These are phyloP conservation scores for Tetracladium setigerum DNA, from an alignment of 495 filamentous ascomycete species.

Conservation along the genomic window DNA sequence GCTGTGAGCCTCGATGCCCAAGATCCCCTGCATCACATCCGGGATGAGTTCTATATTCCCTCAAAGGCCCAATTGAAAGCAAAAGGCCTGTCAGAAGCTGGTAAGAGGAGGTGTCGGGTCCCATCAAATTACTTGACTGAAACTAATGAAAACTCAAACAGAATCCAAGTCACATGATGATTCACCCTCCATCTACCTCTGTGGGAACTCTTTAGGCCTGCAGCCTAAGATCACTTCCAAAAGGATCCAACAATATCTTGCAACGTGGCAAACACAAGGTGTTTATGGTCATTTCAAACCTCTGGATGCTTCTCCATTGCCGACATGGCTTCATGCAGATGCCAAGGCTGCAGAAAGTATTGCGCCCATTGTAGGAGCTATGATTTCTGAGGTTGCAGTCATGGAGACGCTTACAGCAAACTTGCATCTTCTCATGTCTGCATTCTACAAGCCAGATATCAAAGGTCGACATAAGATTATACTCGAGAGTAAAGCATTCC, in stretches of 20 bases:
- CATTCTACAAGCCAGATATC: conserved; percentile 76
- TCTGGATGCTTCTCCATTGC: conserved; percentile 65
- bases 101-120: conserved; percentile 6
- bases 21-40: conserved; percentile 60
- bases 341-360: conserved; percentile 62
- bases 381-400: conserved; percentile 71
- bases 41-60: conserved; percentile 78
- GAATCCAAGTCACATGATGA: conserved; percentile 16
- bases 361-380: conserved; percentile 80
- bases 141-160: neutral
- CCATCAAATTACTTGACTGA: neutral
- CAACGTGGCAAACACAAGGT: conserved; percentile 86
- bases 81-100: conserved; percentile 39
- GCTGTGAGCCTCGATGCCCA: conserved; percentile 58
- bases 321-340: conserved; percentile 77
- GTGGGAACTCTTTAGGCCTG: conserved; percentile 92
- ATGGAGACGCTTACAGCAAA: conserved; percentile 95
- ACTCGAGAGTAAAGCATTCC: conserved; percentile 89
- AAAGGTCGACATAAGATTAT: conserved; percentile 79
- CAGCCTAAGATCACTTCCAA: conserved; percentile 68
- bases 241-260: conserved; percentile 70
- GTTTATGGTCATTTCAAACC: conserved; percentile 87
- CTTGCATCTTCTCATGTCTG: conserved; percentile 82
- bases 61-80: conserved; percentile 69
- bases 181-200: conserved; percentile 68